A percentile compares a stretch with the other conserved stretches of the same genome.
Evolutionary conservation across 495 filamentous ascomycete species (phyloP).

Genomic region (Talaromyces thailandensis): DNA sequence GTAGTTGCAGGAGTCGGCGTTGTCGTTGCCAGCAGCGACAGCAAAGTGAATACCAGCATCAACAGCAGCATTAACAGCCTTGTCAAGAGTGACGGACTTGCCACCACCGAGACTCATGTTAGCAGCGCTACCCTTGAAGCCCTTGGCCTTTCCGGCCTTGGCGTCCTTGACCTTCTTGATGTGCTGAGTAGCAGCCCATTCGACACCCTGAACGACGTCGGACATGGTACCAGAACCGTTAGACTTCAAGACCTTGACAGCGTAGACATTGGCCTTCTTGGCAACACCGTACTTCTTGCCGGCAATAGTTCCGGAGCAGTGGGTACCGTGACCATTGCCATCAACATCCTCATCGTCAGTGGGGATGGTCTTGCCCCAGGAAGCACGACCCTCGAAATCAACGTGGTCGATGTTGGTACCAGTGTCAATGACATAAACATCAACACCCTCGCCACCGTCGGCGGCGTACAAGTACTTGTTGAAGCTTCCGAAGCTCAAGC

Average conservation of each 20-base stretch:
- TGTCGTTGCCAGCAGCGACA: slow-evolving; percentile 97
- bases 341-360: slow-evolving; percentile 73
- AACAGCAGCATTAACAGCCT: slow-evolving; percentile 90
- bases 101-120: slow-evolving; percentile 99
- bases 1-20: slow-evolving; percentile 98
- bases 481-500: slow-evolving; percentile 80
- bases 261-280: slow-evolving; percentile 95
- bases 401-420: slow-evolving; percentile 90
- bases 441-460: slow-evolving; percentile 93
- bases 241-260: slow-evolving; percentile 95
- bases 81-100: slow-evolving; percentile 82
- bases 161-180: slow-evolving; percentile 60
- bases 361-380: slow-evolving; percentile 96
- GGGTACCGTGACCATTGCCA: slow-evolving; percentile 98
- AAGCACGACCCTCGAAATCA: slow-evolving; percentile 92
- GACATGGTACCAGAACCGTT: slow-evolving; percentile 98
- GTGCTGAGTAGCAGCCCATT: slow-evolving; percentile 83
- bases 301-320: slow-evolving; percentile 96
- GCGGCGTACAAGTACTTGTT: slow-evolving; percentile 95
- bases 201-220: slow-evolving; percentile 96
- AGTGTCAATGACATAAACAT: slow-evolving; percentile 98
- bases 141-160: slow-evolving; percentile 75
- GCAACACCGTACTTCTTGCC: slow-evolving; percentile 99
- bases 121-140: slow-evolving; percentile 96
- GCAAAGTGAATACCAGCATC: slow-evolving; percentile 89